These are phyloP conservation scores for Triadica sebifera DNA, from an alignment of 345 rosid genomes.

Conservation along the genomic window DNA sequence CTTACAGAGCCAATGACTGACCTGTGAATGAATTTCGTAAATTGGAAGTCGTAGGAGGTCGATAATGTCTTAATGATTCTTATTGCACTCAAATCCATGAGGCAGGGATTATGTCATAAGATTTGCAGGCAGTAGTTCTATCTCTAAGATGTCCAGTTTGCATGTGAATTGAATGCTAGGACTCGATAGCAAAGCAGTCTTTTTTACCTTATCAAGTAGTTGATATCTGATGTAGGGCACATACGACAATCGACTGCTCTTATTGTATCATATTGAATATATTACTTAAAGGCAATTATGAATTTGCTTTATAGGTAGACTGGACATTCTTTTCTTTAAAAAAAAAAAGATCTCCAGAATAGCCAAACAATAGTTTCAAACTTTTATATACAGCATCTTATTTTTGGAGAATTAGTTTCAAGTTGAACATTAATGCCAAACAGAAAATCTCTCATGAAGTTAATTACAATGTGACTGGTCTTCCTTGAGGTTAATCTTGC, in stretches of 20 bases:
- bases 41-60: not conserved
- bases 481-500: constrained; percentile 8
- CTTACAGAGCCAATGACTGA: not conserved
- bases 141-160: constrained; percentile 11
- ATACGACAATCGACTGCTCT: constrained; percentile 74
- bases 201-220: constrained; percentile 21
- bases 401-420: not conserved
- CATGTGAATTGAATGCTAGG: constrained; percentile 17
- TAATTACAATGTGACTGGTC: not conserved
- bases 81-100: not conserved
- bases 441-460: not conserved
- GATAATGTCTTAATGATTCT: constrained; percentile 1
- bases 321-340: no score
- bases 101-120: not conserved
- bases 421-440: not conserved
- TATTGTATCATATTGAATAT: constrained; percentile 41
- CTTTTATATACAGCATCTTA: not conserved
- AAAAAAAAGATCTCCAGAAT: not conserved
- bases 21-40: not conserved
- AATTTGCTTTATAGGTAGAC: not conserved
- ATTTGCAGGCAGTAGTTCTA: not conserved
- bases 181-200: constrained; percentile 11
- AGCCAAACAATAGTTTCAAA: not conserved
- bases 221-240: constrained; percentile 57
- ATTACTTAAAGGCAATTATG: not conserved